phyloP scores from a whole-genome alignment of 148 eudicot genomes.

The Amaranthus cruentus region DNA sequence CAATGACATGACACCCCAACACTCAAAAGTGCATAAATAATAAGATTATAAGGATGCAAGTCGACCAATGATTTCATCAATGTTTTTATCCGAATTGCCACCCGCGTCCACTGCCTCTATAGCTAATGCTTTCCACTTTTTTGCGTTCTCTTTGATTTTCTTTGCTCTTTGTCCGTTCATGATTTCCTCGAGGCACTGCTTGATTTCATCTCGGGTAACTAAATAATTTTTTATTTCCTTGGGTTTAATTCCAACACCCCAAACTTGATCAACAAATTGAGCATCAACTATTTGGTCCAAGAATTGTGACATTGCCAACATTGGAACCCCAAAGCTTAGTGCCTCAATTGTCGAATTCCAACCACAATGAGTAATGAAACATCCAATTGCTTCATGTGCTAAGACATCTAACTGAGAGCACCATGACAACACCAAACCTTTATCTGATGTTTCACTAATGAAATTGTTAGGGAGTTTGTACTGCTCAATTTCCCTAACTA shows the following conservation, averaged over 20 bases:
- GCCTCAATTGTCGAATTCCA: conserved; percentile 29
- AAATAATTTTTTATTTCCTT: conserved; percentile 5
- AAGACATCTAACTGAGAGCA: conserved; percentile 23
- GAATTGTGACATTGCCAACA: conserved; percentile 29
- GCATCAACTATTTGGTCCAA: conserved; percentile 27
- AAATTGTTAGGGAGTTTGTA: conserved; percentile 11
- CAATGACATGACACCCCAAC: neutral
- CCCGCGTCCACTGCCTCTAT: conserved; percentile 20
- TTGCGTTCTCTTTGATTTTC: conserved; percentile 18
- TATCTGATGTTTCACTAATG: conserved; percentile 12
- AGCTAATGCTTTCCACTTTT: conserved; percentile 25
- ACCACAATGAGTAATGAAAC: conserved; percentile 32
- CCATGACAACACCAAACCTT: conserved; percentile 26
- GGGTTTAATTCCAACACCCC: conserved; percentile 16
- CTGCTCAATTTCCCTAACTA: conserved; percentile 18
- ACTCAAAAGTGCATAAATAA: neutral
- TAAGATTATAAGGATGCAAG: conserved; percentile 8
- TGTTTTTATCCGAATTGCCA: conserved; percentile 19
- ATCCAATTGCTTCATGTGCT: conserved; percentile 20
- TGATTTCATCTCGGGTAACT: conserved; percentile 12
- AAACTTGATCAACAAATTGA: conserved; percentile 22
- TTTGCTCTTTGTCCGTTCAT: conserved; percentile 9
- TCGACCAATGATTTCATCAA: conserved; percentile 16
- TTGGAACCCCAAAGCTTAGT: conserved; percentile 19
- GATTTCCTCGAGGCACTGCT: conserved; percentile 10